These are phyloP conservation scores for Aspergillus pseudonomiae DNA, from an alignment of 2,329 filamentous ascomycete genomes.

Conservation along the genomic window DNA sequence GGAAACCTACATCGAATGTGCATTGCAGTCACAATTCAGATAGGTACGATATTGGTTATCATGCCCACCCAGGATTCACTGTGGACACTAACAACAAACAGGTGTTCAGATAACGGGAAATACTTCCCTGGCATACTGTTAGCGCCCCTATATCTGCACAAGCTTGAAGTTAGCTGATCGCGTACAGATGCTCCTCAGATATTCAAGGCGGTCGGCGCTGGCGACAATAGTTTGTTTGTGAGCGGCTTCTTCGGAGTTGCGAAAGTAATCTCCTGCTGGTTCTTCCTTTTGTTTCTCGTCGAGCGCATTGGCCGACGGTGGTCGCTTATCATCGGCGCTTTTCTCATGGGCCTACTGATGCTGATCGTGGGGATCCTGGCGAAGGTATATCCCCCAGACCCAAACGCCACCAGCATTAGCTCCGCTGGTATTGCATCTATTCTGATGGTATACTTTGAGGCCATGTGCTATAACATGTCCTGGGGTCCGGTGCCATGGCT, in stretches of 20 bases:
- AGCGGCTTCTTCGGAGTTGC: slow-evolving; percentile 55
- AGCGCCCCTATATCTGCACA: not conserved
- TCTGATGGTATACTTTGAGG: slow-evolving; percentile 50
- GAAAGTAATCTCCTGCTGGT: slow-evolving; percentile 52
- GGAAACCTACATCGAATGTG: slow-evolving; percentile 52
- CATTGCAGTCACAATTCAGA: slow-evolving; percentile 53
- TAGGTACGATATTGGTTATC: slow-evolving; percentile 24
- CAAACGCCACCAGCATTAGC: slow-evolving; percentile 31
- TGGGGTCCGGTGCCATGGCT: slow-evolving; percentile 42
- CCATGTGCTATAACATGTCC: slow-evolving; percentile 36
- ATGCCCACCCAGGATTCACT: no score
- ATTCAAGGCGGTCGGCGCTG: slow-evolving; percentile 54
- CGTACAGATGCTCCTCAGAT: slow-evolving; percentile 50
- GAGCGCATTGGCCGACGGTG: slow-evolving; percentile 54
- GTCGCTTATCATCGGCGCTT: slow-evolving; percentile 52
- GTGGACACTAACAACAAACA: slow-evolving; percentile 4
- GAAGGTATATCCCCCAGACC: slow-evolving; percentile 45
- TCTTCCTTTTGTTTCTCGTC: slow-evolving; percentile 54
- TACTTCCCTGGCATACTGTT: slow-evolving; percentile 51
- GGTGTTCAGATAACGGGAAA: slow-evolving; percentile 53
- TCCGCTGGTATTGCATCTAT: slow-evolving; percentile 49
- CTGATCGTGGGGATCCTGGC: slow-evolving; percentile 53
- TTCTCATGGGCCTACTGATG: slow-evolving; percentile 56
- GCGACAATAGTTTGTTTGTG: slow-evolving; percentile 50
- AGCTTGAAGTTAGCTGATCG: not conserved